Percentiles rank a stretch among this genome's conserved stretches.
Evolutionary conservation across 257 asterid genomes (phyloP).

Genomic region (Capsicum rhomboideum): DNA sequence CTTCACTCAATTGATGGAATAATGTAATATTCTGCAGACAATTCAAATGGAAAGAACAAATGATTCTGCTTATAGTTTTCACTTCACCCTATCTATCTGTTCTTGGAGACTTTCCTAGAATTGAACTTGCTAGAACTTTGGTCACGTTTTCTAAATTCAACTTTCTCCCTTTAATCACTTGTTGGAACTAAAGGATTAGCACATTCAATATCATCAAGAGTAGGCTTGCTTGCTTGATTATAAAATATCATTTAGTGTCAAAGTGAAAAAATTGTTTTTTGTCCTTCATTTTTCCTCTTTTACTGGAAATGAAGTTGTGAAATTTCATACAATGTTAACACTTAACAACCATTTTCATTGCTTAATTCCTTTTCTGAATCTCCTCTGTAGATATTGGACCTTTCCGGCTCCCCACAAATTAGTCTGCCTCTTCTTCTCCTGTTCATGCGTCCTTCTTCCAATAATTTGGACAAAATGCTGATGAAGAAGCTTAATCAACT

Average conservation of each 20-base stretch:
- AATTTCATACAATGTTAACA: background rate
- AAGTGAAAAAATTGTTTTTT: background rate
- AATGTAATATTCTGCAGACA: background rate
- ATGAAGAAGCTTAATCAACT: slow-evolving; percentile 30
- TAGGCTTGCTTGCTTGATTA: background rate
- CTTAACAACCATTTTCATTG: background rate
- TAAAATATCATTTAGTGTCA: background rate
- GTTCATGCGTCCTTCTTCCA: slow-evolving; percentile 40
- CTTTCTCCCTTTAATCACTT: background rate
- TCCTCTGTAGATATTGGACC: slow-evolving; percentile 63
- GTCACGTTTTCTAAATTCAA: background rate
- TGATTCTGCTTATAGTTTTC: background rate
- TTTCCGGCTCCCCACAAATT: slow-evolving; percentile 74
- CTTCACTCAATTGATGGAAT: background rate
- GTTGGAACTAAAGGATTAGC: background rate
- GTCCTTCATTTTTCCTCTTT: background rate
- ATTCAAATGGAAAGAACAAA: background rate
- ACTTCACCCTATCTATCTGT: background rate
- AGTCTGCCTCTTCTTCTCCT: slow-evolving; percentile 42
- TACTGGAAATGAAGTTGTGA: slow-evolving; percentile 1
- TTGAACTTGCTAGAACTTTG: background rate
- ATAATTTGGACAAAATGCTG: slow-evolving; percentile 20
- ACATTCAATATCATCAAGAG: background rate
- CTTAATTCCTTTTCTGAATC: slow-evolving; percentile 12
- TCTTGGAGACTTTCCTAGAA: background rate